Evolutionary conservation across 805 yeast genomes (phyloP).

Genomic region (Metschnikowia henanensis): DNA sequence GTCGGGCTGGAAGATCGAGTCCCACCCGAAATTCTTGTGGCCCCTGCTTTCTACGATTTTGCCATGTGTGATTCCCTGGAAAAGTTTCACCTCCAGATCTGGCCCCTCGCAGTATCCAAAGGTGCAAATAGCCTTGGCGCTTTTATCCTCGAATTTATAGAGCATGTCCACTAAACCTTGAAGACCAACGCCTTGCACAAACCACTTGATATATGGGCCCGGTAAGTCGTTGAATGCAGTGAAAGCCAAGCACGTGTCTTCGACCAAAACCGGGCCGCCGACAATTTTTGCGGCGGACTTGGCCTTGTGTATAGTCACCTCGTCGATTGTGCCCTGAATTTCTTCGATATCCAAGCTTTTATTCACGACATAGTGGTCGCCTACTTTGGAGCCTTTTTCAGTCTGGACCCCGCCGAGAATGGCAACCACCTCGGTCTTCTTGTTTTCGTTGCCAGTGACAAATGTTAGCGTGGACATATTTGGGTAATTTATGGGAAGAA

Average conservation of each 20-base stretch:
- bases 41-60: constrained; percentile 77
- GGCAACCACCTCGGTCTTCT: constrained; percentile 79
- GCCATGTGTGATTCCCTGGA: constrained; percentile 86
- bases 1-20: constrained; percentile 81
- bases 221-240: constrained; percentile 80
- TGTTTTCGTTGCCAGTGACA: constrained; percentile 88
- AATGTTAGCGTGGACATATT: constrained; percentile 46
- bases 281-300: constrained; percentile 63
- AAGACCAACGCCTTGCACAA: constrained; percentile 71
- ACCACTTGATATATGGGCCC: constrained; percentile 96
- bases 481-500: too few relatives aligned
- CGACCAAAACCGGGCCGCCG: constrained; percentile 86
- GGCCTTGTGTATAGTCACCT: constrained; percentile 81
- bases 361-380: constrained; percentile 55
- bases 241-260: constrained; percentile 90
- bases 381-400: constrained; percentile 35
- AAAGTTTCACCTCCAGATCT: constrained; percentile 66
- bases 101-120: constrained; percentile 90
- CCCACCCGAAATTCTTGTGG: constrained; percentile 88
- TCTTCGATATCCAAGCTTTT: constrained; percentile 81
- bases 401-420: constrained; percentile 53
- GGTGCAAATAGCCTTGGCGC: constrained; percentile 88
- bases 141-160: constrained; percentile 76
- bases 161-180: constrained; percentile 77
- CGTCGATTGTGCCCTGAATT: constrained; percentile 83